Percentiles rank a stretch among this genome's conserved stretches.
Conservation (phyloP, 225 moss, liverwort and hornwort genomes). For the Thuidium tamariscinum region DNA sequence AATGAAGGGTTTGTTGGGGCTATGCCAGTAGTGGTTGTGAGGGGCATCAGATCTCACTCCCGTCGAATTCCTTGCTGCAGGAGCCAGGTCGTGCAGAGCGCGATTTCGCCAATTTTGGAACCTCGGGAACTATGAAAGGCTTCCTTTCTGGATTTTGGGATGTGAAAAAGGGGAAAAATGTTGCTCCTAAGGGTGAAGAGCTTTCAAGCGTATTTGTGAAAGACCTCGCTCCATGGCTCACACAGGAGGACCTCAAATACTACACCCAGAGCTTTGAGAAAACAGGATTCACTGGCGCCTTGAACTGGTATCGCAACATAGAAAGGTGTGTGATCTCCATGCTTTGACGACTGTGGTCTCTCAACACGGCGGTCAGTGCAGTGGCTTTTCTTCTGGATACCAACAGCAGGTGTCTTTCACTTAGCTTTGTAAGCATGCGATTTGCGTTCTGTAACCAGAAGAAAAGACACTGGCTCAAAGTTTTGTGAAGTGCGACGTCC, state of each 20-base stretch:
- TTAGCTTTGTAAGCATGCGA: background rate
- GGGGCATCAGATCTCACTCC: background rate
- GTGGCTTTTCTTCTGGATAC: background rate
- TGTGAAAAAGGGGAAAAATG: background rate
- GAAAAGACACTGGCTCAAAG: background rate
- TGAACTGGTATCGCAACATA: conserved; percentile 1
- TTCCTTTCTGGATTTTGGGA: conserved; percentile 11
- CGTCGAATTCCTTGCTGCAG: background rate
- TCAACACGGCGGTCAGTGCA: background rate
- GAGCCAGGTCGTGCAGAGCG: conserved; percentile 7
- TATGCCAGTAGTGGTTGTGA: background rate
- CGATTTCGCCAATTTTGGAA: background rate
- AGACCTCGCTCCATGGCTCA: conserved; percentile 1
- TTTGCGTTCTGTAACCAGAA: background rate
- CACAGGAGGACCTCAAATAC: conserved; percentile 3
- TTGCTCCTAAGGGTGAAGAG: background rate
- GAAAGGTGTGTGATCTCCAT: background rate
- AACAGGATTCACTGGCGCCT: conserved; percentile 5
- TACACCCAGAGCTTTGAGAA: background rate
- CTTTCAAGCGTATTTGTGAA: background rate
- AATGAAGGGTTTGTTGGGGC: background rate
- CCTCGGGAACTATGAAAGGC: background rate
- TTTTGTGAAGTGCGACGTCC: background rate
- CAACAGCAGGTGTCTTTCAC: too few relatives aligned
- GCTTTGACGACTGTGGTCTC: background rate